Conservation (phyloP, 176 grass and related monocot genomes). For the Cenchrus purpureus region DNA sequence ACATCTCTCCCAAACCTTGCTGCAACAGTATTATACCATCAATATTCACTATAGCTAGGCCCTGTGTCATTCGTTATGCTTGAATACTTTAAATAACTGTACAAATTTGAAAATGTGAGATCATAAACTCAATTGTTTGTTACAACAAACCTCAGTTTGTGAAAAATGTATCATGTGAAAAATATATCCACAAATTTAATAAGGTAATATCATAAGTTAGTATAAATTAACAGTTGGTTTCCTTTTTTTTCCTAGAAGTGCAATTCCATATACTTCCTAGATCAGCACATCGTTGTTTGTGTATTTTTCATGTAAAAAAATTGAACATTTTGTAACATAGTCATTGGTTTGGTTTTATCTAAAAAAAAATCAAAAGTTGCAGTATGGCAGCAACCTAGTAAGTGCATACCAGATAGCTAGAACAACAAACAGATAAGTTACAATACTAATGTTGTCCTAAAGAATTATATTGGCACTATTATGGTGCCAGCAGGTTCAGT, state of each 20-base stretch:
- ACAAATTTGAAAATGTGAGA: neutral
- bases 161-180: neutral
- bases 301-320: neutral
- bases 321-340: neutral
- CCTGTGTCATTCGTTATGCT: neutral
- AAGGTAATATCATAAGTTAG: neutral
- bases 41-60: neutral
- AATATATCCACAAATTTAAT: neutral
- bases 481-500: neutral
- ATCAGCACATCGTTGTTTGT: neutral
- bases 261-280: neutral
- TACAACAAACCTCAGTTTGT: neutral
- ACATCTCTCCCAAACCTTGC: too few relatives aligned
- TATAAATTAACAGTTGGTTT: neutral
- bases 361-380: too few relatives aligned
- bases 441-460: neutral
- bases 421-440: conserved; percentile 8
- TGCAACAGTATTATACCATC: neutral
- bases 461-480: neutral
- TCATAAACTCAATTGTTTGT: neutral
- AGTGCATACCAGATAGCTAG: conserved; percentile 3
- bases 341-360: neutral
- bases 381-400: neutral
- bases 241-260: neutral
- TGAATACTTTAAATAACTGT: neutral